phyloP scores from a whole-genome alignment of 306 rosid species.

The Vigna trinervia region DNA sequence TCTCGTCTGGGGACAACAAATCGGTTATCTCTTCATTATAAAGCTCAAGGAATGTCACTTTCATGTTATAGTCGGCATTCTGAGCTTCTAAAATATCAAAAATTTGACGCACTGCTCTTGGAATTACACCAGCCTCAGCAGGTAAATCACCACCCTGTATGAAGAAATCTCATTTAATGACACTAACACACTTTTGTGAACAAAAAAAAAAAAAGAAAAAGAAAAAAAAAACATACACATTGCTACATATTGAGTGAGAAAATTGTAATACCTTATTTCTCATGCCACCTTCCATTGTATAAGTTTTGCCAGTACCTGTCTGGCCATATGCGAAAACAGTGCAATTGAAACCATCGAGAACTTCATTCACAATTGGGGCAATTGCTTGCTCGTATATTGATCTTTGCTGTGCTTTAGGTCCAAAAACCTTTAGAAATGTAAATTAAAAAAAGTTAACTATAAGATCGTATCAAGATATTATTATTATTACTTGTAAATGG shows the following conservation, averaged over 20 bases:
- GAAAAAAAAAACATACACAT: constrained; percentile 17
- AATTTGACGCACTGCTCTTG: constrained; percentile 92
- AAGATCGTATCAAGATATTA: background rate
- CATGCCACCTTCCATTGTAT: constrained; percentile 99
- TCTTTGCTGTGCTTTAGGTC: constrained; percentile 92
- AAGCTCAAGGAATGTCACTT: constrained; percentile 92
- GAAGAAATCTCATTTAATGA: too few species aligned
- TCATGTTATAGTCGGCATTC: constrained; percentile 86
- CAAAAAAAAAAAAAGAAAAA: constrained; percentile 29
- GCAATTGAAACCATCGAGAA: constrained; percentile 95
- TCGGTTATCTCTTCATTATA: constrained; percentile 95
- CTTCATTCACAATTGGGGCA: constrained; percentile 91
- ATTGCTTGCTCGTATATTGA: constrained; percentile 94
- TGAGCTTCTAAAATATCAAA: constrained; percentile 89
- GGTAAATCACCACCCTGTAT: constrained; percentile 83
- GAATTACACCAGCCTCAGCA: constrained; percentile 95
- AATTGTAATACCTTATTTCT: constrained; percentile 71
- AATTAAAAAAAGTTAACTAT: constrained; percentile 5
- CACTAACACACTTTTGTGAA: background rate
- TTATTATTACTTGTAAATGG: constrained; percentile 5
- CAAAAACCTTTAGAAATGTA: constrained; percentile 70
- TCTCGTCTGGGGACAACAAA: constrained; percentile 80
- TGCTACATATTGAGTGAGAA: background rate
- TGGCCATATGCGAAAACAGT: constrained; percentile 98
- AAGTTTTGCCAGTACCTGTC: constrained; percentile 98